Conservation (phyloP, 108 stramenopile species). For the Cafeteria roenbergensis region DNA sequence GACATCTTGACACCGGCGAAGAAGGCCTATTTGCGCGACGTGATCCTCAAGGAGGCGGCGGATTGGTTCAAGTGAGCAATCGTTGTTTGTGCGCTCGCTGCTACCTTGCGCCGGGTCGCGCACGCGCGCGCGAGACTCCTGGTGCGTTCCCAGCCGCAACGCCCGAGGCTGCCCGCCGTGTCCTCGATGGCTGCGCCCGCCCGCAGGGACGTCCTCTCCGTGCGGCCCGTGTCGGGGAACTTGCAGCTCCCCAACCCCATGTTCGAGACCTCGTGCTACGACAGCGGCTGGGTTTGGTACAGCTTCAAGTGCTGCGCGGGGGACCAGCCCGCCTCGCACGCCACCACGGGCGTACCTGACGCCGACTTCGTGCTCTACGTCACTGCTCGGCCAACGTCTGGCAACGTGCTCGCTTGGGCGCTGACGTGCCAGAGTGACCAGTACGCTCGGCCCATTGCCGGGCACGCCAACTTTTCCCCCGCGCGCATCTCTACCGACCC, state of each 20-base stretch:
- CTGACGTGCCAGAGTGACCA: constrained; percentile 9
- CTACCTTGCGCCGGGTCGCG: no score
- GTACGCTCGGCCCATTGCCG: not conserved
- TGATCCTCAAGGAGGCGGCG: not conserved
- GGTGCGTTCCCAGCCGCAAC: no score
- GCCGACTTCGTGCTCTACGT: constrained; percentile 8
- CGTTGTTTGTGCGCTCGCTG: no score
- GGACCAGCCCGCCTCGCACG: not conserved
- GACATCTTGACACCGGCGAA: not conserved
- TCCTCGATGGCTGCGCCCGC: no score
- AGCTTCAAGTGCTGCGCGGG: not conserved
- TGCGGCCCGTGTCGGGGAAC: not conserved
- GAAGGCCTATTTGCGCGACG: not conserved
- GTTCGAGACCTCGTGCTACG: not conserved
- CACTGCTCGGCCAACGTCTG: constrained; percentile 5
- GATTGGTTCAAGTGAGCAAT: no score
- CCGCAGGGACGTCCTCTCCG: not conserved
- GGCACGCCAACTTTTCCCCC: constrained; percentile 3
- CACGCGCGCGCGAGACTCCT: no score
- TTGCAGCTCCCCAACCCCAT: not conserved
- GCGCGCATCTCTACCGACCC: not conserved
- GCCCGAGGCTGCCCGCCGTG: no score
- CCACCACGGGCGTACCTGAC: not conserved
- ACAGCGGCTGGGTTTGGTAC: not conserved
- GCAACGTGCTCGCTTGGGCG: constrained; percentile 1